Percentiles rank a stretch among this genome's conserved stretches.
Evolutionary conservation across 345 rosid species (phyloP).

Genomic region (Abelmoschus esculentus): DNA sequence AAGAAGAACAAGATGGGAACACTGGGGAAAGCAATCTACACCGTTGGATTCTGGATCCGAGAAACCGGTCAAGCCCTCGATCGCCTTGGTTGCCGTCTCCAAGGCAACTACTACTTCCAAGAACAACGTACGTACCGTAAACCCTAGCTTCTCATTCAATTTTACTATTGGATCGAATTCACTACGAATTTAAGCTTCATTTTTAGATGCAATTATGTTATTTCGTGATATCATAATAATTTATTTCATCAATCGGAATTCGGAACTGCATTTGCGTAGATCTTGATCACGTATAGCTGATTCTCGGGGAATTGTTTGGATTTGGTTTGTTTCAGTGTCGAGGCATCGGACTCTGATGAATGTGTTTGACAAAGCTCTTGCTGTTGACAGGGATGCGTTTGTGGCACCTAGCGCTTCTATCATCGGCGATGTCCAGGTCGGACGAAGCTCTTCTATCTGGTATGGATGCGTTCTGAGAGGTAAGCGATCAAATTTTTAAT

Average conservation of each 20-base stretch:
- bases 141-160: not conserved
- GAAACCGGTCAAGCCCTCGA: slow-evolving; percentile 1
- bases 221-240: not conserved
- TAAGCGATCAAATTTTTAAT: not conserved
- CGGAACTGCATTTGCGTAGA: not conserved
- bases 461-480: not conserved
- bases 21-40: not conserved
- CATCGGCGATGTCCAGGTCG: slow-evolving; percentile 1
- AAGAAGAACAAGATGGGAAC: not conserved
- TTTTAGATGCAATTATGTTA: not conserved
- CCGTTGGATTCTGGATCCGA: not conserved
- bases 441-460: not conserved
- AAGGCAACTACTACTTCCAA: not conserved
- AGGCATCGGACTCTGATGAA: not conserved
- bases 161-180: not conserved
- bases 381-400: not conserved
- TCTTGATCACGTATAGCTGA: not conserved
- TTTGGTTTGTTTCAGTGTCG: not conserved
- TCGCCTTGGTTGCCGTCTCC: not conserved
- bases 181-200: not conserved
- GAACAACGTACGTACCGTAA: not conserved
- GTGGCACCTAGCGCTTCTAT: slow-evolving; percentile 1
- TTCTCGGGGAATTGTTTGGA: not conserved
- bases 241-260: not conserved
- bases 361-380: not conserved